Conservation (phyloP, 805 yeast species). For the Maudiozyma saulgeensis region DNA sequence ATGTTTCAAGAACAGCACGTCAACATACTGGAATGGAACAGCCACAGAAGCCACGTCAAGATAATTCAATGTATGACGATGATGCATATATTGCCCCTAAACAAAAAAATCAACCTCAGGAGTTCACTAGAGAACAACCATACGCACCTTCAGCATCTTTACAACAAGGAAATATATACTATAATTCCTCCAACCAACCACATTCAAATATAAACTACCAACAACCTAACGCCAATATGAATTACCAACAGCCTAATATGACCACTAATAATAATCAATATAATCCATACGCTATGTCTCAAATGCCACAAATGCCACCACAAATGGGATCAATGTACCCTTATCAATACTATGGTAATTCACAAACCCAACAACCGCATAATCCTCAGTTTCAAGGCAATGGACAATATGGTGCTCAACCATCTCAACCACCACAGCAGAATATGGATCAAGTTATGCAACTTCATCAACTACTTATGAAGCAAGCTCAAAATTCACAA, state of each 20-base stretch:
- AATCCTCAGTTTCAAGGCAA: neutral
- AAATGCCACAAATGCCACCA: neutral
- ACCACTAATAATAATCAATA: too few relatives aligned
- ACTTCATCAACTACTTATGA: conserved; percentile 19
- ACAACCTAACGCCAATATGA: neutral
- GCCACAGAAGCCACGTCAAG: neutral
- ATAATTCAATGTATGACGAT: neutral
- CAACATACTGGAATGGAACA: neutral
- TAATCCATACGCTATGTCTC: neutral
- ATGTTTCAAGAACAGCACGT: conserved; percentile 8
- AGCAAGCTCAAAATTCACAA: conserved; percentile 6
- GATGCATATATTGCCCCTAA: neutral
- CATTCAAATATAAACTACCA: neutral
- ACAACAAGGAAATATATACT: too few relatives aligned
- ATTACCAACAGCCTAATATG: neutral
- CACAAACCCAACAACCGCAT: neutral
- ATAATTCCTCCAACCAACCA: too few relatives aligned
- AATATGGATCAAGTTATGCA: conserved; percentile 18
- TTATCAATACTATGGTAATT: neutral
- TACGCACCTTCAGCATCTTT: too few relatives aligned
- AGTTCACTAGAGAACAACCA: too few relatives aligned
- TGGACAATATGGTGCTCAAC: conserved; percentile 5
- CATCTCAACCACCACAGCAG: conserved; percentile 9
- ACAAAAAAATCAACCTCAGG: neutral
- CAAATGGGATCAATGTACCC: neutral